These are phyloP conservation scores for Pythium scleroteichum DNA, from an alignment of 352 stramenopile genomes.

Conservation along the genomic window DNA sequence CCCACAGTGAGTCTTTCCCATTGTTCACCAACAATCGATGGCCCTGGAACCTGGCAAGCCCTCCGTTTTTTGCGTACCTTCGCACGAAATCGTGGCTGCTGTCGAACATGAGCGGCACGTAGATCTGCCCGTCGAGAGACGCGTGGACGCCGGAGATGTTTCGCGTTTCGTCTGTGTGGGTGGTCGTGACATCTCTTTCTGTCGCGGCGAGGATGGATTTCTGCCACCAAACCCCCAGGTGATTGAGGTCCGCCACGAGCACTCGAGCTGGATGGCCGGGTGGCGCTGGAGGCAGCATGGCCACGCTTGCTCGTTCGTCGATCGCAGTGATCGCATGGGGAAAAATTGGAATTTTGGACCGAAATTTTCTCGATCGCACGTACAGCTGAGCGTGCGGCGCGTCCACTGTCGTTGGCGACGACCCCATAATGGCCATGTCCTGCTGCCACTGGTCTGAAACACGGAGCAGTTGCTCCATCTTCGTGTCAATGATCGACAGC, in stretches of 20 bases:
- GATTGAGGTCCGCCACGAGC: slow-evolving; percentile 51
- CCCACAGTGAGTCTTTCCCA: slow-evolving; percentile 65
- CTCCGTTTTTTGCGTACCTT: slow-evolving; percentile 37
- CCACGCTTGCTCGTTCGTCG: slow-evolving; percentile 38
- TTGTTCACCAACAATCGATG: slow-evolving; percentile 70
- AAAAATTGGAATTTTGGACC: slow-evolving; percentile 65
- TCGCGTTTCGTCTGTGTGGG: slow-evolving; percentile 56
- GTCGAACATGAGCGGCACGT: slow-evolving; percentile 45
- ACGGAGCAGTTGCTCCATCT: slow-evolving; percentile 54
- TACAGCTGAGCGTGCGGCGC: slow-evolving; percentile 40
- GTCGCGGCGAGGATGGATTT: slow-evolving; percentile 54
- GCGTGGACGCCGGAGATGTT: slow-evolving; percentile 45
- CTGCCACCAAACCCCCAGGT: slow-evolving; percentile 70
- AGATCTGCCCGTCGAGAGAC: slow-evolving; percentile 68
- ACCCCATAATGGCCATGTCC: slow-evolving; percentile 37
- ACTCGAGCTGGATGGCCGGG: slow-evolving; percentile 45
- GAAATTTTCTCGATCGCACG: slow-evolving; percentile 55
- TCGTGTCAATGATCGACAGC: slow-evolving; percentile 46
- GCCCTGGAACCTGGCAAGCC: slow-evolving; percentile 52
- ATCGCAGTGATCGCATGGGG: slow-evolving; percentile 44
- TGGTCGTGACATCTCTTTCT: slow-evolving; percentile 55
- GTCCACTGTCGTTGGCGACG: slow-evolving; percentile 23
- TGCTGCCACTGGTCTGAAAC: slow-evolving; percentile 64
- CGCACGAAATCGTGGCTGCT: slow-evolving; percentile 39
- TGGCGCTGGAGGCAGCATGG: slow-evolving; percentile 44